Evolutionary conservation across 2,329 filamentous ascomycete species (phyloP).

Genomic region (Beauveria varroae): DNA sequence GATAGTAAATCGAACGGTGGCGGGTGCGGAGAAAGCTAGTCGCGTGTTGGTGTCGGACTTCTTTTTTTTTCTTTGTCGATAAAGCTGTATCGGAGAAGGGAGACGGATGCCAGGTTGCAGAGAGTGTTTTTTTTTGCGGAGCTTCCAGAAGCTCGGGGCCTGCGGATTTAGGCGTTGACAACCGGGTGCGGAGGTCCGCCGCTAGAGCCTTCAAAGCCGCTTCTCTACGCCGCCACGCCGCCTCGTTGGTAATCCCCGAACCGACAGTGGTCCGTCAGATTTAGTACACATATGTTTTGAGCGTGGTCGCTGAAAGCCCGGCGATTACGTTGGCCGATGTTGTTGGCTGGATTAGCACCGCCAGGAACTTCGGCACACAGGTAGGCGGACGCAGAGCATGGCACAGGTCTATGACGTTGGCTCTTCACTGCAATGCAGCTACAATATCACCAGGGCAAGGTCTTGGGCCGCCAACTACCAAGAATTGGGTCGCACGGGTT

Average conservation of each 20-base stretch:
- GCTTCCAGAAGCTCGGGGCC: not conserved
- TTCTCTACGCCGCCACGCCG: not conserved
- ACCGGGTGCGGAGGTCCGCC: not conserved
- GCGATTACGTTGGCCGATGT: too few species aligned
- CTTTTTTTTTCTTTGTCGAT: not conserved
- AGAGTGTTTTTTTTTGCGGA: not conserved
- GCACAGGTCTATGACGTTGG: not conserved
- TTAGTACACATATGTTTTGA: not conserved
- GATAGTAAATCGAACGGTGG: not conserved
- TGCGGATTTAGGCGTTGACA: slow-evolving; percentile 1
- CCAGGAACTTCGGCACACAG: too few species aligned
- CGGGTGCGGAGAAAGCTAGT: not conserved
- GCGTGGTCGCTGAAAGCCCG: too few species aligned
- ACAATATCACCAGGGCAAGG: not conserved
- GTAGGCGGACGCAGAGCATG: not conserved
- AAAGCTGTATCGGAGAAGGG: not conserved
- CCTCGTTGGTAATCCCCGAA: not conserved
- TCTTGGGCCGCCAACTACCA: not conserved
- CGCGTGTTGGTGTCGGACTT: not conserved
- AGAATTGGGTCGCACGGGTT: not conserved
- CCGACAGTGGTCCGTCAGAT: not conserved
- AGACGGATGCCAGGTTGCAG: not conserved
- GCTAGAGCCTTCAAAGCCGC: not conserved
- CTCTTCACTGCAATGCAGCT: not conserved
- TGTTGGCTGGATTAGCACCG: too few species aligned